Evolutionary conservation across 371 early-diverging fungal genomes (phyloP).

Genomic region (Chytridiales sp.): DNA sequence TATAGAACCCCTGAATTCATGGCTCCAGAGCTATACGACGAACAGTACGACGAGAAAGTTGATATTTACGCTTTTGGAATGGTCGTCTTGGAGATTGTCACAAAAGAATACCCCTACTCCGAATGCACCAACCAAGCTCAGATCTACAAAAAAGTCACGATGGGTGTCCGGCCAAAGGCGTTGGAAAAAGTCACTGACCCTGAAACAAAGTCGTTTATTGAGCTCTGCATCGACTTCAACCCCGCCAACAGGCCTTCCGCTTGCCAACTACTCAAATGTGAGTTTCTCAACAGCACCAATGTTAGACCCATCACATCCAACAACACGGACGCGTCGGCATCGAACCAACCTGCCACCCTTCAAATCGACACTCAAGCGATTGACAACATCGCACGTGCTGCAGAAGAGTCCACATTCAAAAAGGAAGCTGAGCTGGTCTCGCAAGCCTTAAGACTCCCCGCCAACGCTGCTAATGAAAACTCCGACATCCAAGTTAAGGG

Average conservation of each 20-base stretch:
- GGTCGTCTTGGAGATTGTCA: slow-evolving; percentile 86
- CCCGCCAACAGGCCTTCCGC: slow-evolving; percentile 44
- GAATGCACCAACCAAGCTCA: slow-evolving; percentile 87
- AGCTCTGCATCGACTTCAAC: slow-evolving; percentile 50
- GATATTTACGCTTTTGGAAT: slow-evolving; percentile 96
- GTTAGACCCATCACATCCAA: too few relatives aligned
- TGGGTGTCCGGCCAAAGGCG: slow-evolving; percentile 57
- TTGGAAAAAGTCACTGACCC: slow-evolving; percentile 46
- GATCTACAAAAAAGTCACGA: slow-evolving; percentile 73
- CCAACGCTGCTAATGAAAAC: too few relatives aligned
- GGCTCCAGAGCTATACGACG: slow-evolving; percentile 79
- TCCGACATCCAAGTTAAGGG: too few relatives aligned
- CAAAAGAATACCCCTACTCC: slow-evolving; percentile 82
- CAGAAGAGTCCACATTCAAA: too few relatives aligned
- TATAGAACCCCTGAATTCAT: slow-evolving; percentile 71
- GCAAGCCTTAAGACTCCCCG: too few relatives aligned
- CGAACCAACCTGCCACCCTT: too few relatives aligned
- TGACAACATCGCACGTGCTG: too few relatives aligned
- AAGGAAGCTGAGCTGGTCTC: too few relatives aligned
- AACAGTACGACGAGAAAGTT: slow-evolving; percentile 82
- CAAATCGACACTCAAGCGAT: too few relatives aligned
- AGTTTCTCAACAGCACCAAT: neutral
- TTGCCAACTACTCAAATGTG: slow-evolving; percentile 26
- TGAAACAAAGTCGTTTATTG: slow-evolving; percentile 55
- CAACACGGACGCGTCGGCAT: too few relatives aligned